Base-by-base conservation (phyloP, 2,329 filamentous ascomycete species). In the Bimuria novae-zelandiae region DNA sequence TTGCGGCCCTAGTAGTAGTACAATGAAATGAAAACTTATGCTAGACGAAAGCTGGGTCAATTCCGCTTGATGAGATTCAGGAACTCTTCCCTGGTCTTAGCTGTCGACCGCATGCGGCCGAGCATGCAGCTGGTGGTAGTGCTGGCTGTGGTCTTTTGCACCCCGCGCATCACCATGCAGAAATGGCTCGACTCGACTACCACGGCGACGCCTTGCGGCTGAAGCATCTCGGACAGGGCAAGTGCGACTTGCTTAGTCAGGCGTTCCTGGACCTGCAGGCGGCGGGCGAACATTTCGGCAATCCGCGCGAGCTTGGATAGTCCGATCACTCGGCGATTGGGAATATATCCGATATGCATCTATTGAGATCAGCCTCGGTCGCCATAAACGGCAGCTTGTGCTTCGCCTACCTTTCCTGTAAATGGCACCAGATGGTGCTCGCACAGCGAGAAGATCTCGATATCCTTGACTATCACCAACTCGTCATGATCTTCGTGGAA, bases 311-410 rank as follows among this genome's bases (percentile, higher is more conserved):
- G 83, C 75, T 99, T 99, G 27, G 92, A 97, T 47, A 99, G 87
- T 44, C 94, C 94, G 57, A 99, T 91, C 47, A 99, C 92, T 54
- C 92, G 87, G 70, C 92, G 85, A 68, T 88, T 86, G 25, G 94
- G 94, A 59, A 99, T 97, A 76, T 99, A 99, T 53, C 92, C 94
- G 65, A 99, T 97, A 77, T 99, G 94, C 90, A 99, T 97, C 90
- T 95, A 36, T 5, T 3, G 10, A 0, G 22, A 21, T 30, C 25
- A 48, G 52, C 61, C 50, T 63, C 36, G 21, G 17, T 32, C 7
- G 7, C 45, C n/a, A 17, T 23, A 17, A 19, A 32, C 21, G 19
- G 14, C 3, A 3, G 3, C 25, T 40, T n/a, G n/a, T 22, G 41
- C 22, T 72, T 44, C 35, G 12, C 59, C 36, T 79, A 92, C 90